A percentile compares a stretch with the other conserved stretches of the same genome.
phyloP scores from a whole-genome alignment of 2,329 filamentous ascomycete genomes.

The Calycina herbarum region DNA sequence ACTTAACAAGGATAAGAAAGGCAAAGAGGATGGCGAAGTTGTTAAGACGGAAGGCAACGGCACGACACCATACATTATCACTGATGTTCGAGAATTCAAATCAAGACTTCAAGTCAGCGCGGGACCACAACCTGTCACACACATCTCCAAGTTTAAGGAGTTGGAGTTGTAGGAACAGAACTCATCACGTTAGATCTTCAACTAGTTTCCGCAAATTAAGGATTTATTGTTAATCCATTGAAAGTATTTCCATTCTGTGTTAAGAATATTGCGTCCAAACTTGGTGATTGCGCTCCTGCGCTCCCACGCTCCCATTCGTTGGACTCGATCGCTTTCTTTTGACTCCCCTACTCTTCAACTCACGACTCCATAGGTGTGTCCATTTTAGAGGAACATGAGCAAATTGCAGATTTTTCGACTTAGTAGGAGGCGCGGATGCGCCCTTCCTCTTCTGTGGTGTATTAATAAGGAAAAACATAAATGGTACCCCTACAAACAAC shows the following conservation, averaged over 20 bases:
- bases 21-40: conserved; percentile 24
- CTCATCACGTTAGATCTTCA: neutral
- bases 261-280: too few relatives aligned
- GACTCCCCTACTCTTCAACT: neutral
- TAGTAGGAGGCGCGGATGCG: neutral
- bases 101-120: conserved; percentile 69
- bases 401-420: neutral
- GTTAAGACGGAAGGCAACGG: conserved; percentile 42
- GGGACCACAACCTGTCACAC: conserved; percentile 70
- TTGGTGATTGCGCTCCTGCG: too few relatives aligned
- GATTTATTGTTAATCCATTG: too few relatives aligned
- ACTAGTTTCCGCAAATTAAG: neutral
- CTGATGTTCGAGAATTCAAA: conserved; percentile 80
- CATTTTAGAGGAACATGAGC: neutral
- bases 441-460: too few relatives aligned
- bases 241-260: too few relatives aligned
- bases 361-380: neutral
- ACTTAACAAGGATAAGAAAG: conserved; percentile 37
- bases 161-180: conserved; percentile 65
- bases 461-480: too few relatives aligned
- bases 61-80: conserved; percentile 62
- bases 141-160: conserved; percentile 84
- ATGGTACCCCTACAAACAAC: too few relatives aligned
- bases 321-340: neutral
- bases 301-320: neutral